A percentile compares a stretch with the other conserved stretches of the same genome.
phyloP scores from a whole-genome alignment of 2,329 filamentous ascomycete genomes.

The Pyrenochaeta sp. region DNA sequence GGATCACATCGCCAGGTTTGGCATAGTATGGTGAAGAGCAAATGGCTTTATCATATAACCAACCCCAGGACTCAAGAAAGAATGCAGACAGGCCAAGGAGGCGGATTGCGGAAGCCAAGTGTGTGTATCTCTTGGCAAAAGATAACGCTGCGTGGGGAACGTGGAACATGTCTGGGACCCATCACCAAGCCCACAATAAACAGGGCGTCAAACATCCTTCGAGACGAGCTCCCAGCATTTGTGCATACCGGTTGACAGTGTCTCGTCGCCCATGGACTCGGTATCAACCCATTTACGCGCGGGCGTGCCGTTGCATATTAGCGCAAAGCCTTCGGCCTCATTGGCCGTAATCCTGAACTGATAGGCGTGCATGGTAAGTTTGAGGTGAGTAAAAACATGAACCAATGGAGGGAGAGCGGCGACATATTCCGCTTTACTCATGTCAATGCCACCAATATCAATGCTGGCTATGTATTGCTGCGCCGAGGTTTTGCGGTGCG shows the following conservation, averaged over 20 bases:
- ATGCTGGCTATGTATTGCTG: slow-evolving; percentile 30
- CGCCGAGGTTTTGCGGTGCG: slow-evolving; percentile 35
- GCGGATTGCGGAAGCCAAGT: slow-evolving; percentile 29
- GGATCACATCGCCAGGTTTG: slow-evolving; percentile 23
- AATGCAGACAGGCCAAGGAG: slow-evolving; percentile 27
- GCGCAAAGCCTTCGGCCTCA: slow-evolving; percentile 14
- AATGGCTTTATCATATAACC: slow-evolving; percentile 34
- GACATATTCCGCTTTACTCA: slow-evolving; percentile 25
- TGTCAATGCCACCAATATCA: slow-evolving; percentile 16
- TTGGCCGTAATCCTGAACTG: slow-evolving; percentile 26
- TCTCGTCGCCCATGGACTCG: slow-evolving; percentile 40
- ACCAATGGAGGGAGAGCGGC: slow-evolving; percentile 36
- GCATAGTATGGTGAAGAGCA: slow-evolving; percentile 20
- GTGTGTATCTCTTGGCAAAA: slow-evolving; percentile 36
- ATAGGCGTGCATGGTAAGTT: slow-evolving; percentile 46
- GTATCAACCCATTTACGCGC: slow-evolving; percentile 42
- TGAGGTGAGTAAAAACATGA: slow-evolving; percentile 48
- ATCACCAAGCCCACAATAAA: not conserved
- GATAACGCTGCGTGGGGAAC: slow-evolving; percentile 37
- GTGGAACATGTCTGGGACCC: slow-evolving; percentile 6
- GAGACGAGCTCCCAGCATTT: slow-evolving; percentile 43
- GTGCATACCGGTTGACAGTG: slow-evolving; percentile 49
- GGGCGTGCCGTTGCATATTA: slow-evolving; percentile 21
- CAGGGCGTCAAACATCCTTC: not conserved
- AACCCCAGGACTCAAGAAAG: slow-evolving; percentile 20